phyloP scores from a whole-genome alignment of 768 basidiomycete genomes.

The Grammothele lineata region DNA sequence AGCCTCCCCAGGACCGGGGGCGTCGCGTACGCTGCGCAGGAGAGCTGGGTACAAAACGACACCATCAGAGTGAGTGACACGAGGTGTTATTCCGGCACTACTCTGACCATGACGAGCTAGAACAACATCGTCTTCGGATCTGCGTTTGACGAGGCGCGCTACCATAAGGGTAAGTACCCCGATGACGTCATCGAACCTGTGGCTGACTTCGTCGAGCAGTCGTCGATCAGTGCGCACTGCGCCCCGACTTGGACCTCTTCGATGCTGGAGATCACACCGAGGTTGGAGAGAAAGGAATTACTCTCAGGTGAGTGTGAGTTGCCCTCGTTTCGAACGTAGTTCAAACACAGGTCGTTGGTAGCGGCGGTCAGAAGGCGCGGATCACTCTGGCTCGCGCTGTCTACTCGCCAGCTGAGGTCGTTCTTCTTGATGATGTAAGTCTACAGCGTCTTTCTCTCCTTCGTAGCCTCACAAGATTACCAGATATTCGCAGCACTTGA shows the following conservation, averaged over 20 bases:
- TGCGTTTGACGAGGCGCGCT: constrained; percentile 25
- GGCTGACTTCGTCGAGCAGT: constrained; percentile 21
- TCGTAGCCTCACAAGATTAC: constrained; percentile 36
- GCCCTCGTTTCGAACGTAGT: not conserved
- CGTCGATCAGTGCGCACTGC: constrained; percentile 33
- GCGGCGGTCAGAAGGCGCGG: constrained; percentile 43
- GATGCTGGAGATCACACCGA: constrained; percentile 49
- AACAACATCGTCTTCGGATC: constrained; percentile 28
- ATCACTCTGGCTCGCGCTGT: constrained; percentile 38
- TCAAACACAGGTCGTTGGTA: constrained; percentile 1
- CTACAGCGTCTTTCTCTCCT: not conserved
- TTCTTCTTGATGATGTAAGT: constrained; percentile 38
- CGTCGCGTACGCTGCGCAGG: constrained; percentile 76
- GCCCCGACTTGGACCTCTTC: constrained; percentile 41
- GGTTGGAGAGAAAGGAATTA: constrained; percentile 54
- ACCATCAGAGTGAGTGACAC: constrained; percentile 49
- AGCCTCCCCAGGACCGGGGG: constrained; percentile 40
- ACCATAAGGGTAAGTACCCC: constrained; percentile 28
- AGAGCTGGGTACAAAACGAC: constrained; percentile 79
- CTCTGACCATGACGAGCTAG: too few relatives aligned
- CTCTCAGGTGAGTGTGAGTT: constrained; percentile 26
- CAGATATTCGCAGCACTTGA: constrained; percentile 44
- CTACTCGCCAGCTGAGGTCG: constrained; percentile 32
- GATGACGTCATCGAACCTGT: too few relatives aligned
- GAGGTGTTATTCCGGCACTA: too few relatives aligned